Percentiles rank a stretch among this genome's conserved stretches.
Conservation (phyloP, 306 rosid genomes). For the Begonia fuchsioides region DNA sequence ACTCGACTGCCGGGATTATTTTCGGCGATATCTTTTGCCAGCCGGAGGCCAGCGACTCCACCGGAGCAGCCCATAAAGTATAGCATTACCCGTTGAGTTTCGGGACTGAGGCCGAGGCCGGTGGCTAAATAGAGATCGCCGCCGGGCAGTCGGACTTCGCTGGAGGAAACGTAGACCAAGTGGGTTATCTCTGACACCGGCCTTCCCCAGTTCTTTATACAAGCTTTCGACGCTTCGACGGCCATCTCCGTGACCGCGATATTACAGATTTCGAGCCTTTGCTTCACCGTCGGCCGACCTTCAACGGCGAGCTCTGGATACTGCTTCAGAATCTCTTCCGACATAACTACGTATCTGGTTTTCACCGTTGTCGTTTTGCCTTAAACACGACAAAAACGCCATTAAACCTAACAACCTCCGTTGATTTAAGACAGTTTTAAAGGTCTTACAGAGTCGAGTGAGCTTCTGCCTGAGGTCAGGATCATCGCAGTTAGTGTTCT, state of each 20-base stretch:
- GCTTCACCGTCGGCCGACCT: conserved; percentile 61
- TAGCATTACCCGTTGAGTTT: conserved; percentile 47
- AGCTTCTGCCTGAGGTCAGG: conserved; percentile 73
- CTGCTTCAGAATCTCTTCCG: conserved; percentile 57
- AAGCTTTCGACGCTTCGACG: conserved; percentile 66
- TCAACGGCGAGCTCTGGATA: conserved; percentile 60
- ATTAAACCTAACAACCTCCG: no score
- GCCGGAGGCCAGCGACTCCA: conserved; percentile 81
- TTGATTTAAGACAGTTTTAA: no score
- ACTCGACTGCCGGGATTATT: conserved; percentile 85
- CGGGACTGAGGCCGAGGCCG: conserved; percentile 60
- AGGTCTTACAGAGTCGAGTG: conserved; percentile 59
- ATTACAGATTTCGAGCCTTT: conserved; percentile 73
- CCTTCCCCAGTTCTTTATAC: conserved; percentile 74
- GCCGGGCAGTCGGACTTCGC: conserved; percentile 83
- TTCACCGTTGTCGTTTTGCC: conserved; percentile 89
- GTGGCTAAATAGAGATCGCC: conserved; percentile 71
- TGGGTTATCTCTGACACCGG: conserved; percentile 66
- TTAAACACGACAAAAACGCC: conserved; percentile 7
- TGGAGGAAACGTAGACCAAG: conserved; percentile 79
- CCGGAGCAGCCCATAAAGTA: conserved; percentile 77
- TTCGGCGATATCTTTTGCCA: conserved; percentile 81
- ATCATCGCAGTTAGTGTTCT: conserved; percentile 72
- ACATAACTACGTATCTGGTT: conserved; percentile 93
- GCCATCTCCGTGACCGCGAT: conserved; percentile 88